phyloP scores from a whole-genome alignment of 805 yeast genomes.

The Debaryomyces tyrocola region DNA sequence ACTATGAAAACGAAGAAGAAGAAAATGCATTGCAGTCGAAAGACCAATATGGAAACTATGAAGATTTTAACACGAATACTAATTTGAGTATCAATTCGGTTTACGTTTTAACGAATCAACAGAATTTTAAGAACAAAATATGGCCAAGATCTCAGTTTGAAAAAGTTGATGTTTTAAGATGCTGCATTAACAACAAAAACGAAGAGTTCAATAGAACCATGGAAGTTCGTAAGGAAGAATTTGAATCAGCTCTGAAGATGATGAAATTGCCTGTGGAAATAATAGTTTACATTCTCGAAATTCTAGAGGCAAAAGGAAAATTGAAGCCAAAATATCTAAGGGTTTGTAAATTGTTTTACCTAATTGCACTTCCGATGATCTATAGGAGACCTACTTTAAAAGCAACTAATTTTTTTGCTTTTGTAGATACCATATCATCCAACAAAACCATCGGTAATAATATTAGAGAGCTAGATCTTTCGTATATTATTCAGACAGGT shows the following conservation, averaged over 20 bases:
- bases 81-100: constrained; percentile 30
- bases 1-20: constrained; percentile 14
- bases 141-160: constrained; percentile 56
- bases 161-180: constrained; percentile 47
- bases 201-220: constrained; percentile 18
- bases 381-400: constrained; percentile 64
- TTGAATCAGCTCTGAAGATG: constrained; percentile 5
- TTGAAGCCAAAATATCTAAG: constrained; percentile 52
- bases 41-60: constrained; percentile 20
- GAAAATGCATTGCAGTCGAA: constrained; percentile 3
- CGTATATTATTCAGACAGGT: constrained; percentile 84
- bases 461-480: constrained; percentile 69
- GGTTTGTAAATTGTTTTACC: constrained; percentile 63
- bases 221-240: constrained; percentile 11
- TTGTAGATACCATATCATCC: constrained; percentile 66
- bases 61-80: constrained; percentile 24
- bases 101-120: constrained; percentile 31
- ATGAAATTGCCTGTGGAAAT: constrained; percentile 39
- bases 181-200: constrained; percentile 28
- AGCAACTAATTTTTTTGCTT: constrained; percentile 66
- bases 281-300: constrained; percentile 29
- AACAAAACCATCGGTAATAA: constrained; percentile 53
- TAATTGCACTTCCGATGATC: constrained; percentile 58
- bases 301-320: constrained; percentile 25
- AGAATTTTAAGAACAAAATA: constrained; percentile 19